phyloP scores from a whole-genome alignment of 306 rosid genomes.

The Gastrolobium bilobum region DNA sequence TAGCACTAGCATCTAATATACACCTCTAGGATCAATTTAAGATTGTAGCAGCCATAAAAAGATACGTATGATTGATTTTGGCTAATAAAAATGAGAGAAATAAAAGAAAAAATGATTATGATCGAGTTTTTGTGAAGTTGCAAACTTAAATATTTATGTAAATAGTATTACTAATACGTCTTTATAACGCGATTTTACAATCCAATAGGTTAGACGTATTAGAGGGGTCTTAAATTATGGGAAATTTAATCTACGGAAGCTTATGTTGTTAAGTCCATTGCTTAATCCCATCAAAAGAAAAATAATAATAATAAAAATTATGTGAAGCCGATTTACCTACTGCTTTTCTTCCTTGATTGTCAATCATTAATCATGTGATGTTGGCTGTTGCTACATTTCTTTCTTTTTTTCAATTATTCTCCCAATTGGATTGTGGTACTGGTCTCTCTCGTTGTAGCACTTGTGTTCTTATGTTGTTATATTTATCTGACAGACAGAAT shows the following conservation, averaged over 20 bases:
- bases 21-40: no score
- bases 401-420: background rate
- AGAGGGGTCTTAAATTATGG: no score
- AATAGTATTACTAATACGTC: background rate
- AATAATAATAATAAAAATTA: background rate
- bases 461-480: slow-evolving; percentile 39
- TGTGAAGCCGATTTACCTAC: background rate
- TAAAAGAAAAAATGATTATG: background rate
- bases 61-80: background rate
- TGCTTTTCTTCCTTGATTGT: background rate
- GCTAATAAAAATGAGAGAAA: background rate
- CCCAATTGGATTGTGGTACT: slow-evolving; percentile 26
- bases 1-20: no score
- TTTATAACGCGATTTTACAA: background rate
- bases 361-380: slow-evolving; percentile 17
- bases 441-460: slow-evolving; percentile 44
- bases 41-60: no score
- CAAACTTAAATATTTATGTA: background rate
- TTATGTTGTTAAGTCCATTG: background rate
- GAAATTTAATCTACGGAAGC: background rate
- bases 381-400: background rate
- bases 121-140: background rate
- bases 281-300: background rate
- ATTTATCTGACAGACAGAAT: slow-evolving; percentile 45
- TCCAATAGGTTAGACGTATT: no score